Conservation (phyloP, 2,329 filamentous ascomycete genomes). For the Westerdykella aurantiaca region DNA sequence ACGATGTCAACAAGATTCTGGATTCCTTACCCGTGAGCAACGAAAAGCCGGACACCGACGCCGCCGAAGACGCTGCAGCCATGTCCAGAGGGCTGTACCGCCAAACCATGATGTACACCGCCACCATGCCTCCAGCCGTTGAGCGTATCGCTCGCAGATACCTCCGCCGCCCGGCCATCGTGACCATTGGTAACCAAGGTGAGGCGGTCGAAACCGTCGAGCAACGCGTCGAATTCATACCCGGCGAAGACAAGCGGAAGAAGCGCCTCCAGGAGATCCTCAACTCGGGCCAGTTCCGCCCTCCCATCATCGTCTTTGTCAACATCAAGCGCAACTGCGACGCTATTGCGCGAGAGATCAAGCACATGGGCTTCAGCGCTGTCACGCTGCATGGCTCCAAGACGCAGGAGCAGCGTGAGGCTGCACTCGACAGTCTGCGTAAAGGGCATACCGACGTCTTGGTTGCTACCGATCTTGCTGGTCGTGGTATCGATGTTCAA, state of each 20-base stretch:
- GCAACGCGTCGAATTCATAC: constrained; percentile 87
- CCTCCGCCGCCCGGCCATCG: constrained; percentile 82
- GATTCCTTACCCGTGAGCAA: constrained; percentile 88
- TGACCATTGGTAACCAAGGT: constrained; percentile 88
- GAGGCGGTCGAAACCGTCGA: constrained; percentile 98
- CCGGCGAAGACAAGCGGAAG: constrained; percentile 92
- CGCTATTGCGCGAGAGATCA: constrained; percentile 87
- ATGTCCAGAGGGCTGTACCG: constrained; percentile 85
- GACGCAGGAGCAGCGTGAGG: constrained; percentile 95
- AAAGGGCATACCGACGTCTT: constrained; percentile 77
- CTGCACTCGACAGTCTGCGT: constrained; percentile 78
- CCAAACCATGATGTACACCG: constrained; percentile 99
- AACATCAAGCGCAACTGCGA: constrained; percentile 99
- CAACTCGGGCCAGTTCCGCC: constrained; percentile 67
- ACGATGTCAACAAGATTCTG: constrained; percentile 94
- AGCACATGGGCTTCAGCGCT: constrained; percentile 82
- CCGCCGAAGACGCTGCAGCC: constrained; percentile 76
- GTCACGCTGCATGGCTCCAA: constrained; percentile 94
- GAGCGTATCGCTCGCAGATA: constrained; percentile 98
- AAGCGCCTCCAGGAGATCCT: constrained; percentile 92
- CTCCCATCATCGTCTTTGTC: constrained; percentile 98
- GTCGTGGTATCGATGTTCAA: constrained; percentile 93
- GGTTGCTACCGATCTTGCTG: constrained; percentile 91
- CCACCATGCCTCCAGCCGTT: constrained; percentile 88
- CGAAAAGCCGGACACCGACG: constrained; percentile 90